A percentile compares a stretch with the other conserved stretches of the same genome.
These are phyloP conservation scores for Apiotrichum akiyoshidainum DNA, from an alignment of 1,284 basidiomycete species.

Conservation along the genomic window DNA sequence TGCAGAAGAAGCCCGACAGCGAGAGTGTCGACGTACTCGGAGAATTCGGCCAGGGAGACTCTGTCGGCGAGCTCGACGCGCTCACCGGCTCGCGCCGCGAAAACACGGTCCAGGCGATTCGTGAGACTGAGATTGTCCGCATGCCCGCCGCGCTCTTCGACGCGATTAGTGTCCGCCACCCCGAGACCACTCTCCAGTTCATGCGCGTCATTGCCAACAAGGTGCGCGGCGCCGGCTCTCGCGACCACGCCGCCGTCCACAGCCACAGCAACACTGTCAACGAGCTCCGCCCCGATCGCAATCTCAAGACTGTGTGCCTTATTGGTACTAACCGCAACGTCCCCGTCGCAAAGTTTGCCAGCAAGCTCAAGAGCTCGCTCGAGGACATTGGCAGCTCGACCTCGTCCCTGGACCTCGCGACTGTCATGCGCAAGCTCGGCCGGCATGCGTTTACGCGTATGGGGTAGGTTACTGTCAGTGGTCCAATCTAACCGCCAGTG, in stretches of 20 bases:
- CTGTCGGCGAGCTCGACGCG: constrained; percentile 81
- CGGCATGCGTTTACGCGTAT: constrained; percentile 89
- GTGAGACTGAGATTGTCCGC: constrained; percentile 94
- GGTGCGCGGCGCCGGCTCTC: constrained; percentile 72
- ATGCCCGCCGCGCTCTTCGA: constrained; percentile 98
- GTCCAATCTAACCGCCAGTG: constrained; percentile 51
- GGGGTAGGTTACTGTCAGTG: constrained; percentile 49
- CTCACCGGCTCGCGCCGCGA: constrained; percentile 86
- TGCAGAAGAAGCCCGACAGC: constrained; percentile 62
- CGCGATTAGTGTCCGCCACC: constrained; percentile 87
- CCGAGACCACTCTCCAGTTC: constrained; percentile 93
- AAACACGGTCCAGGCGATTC: constrained; percentile 93
- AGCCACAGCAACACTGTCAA: constrained; percentile 11
- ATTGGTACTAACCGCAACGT: constrained; percentile 65
- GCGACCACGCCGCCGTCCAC: constrained; percentile 46
- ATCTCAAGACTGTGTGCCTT: constrained; percentile 62
- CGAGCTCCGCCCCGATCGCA: constrained; percentile 76
- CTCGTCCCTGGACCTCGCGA: constrained; percentile 84
- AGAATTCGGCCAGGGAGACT: constrained; percentile 86
- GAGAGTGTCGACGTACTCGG: constrained; percentile 70
- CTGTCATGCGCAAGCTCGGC: constrained; percentile 82
- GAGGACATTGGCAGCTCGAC: constrained; percentile 86
- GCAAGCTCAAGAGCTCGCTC: constrained; percentile 78
- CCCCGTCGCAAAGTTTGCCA: constrained; percentile 80
- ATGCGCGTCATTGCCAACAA: constrained; percentile 89